Base-by-base conservation (phyloP, 345 rosid genomes). In the Psidium friedrichsthalianum region DNA sequence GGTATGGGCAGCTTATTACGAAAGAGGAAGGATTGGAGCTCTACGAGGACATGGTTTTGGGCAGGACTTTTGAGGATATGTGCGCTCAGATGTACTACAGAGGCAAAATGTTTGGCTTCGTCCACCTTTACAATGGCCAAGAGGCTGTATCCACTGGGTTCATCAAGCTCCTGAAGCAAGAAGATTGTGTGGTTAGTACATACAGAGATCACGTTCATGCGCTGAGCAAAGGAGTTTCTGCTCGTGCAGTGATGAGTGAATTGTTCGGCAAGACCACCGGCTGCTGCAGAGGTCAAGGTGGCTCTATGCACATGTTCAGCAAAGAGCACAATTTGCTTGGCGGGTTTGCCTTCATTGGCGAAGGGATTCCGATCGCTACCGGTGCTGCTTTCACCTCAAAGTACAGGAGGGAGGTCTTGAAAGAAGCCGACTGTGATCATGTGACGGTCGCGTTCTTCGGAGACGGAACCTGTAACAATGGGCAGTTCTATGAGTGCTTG, bases 41-140 rank as follows among this genome's bases (percentile, higher is more conserved):
- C 10, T 93, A 91, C 58, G 93, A 93, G 88, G 95, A 93, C 86
- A 89, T 93, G 94, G 82, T 92, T 7, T 69, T 91, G 88, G 92
- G 95, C 24, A 91, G 95, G 86, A 13, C 87, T 22, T 93, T 91
- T 82, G 95, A 93, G 89, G 95, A 93, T 87, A 93, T 91, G 95
- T 92, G 95, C 87, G 94, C 95, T 80, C 95, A 93, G 90, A 91
- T 93, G 93, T 90, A 91, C 61, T 91, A 90, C 85, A 87, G 95
- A 58, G 93, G 93, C 80, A 90, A 93, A 84, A 92, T 92, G 94
- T 93, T 93, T 86, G 94, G 93, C 27, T 92, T 92, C 82, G 94
- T 92, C 82, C 94, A 91, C 87, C 92, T 92, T 57, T 92, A 92
- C 89, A 91, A 92, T 83, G 94, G 94, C 25, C 94, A 92, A 82